Conservation (phyloP, 1,284 basidiomycete species). For the Boletus sp. region DNA sequence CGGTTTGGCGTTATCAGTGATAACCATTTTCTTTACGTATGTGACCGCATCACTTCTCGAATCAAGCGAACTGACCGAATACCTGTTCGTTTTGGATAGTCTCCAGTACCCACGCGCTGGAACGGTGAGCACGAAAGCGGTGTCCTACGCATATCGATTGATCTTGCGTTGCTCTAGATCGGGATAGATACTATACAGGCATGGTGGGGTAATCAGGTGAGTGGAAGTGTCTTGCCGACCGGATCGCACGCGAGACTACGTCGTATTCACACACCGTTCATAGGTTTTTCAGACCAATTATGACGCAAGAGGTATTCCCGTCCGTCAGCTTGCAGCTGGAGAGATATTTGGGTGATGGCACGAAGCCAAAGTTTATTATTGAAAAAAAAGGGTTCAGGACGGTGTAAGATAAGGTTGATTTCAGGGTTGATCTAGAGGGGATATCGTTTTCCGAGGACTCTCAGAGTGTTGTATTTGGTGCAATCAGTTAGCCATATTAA, state of each 20-base stretch:
- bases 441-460: too few relatives aligned
- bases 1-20: slow-evolving; percentile 52
- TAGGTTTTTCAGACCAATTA: slow-evolving; percentile 42
- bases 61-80: not conserved
- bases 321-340: slow-evolving; percentile 42
- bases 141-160: not conserved
- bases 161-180: slow-evolving; percentile 38
- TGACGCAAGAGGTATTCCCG: slow-evolving; percentile 45
- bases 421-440: too few relatives aligned
- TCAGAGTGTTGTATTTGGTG: too few relatives aligned
- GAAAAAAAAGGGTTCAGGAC: not conserved
- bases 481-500: too few relatives aligned
- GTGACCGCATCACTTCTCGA: slow-evolving; percentile 13
- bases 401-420: too few relatives aligned
- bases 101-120: slow-evolving; percentile 38
- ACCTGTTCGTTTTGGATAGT: slow-evolving; percentile 21
- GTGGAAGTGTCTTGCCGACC: not conserved
- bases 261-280: not conserved
- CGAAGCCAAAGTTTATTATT: not conserved
- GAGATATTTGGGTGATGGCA: slow-evolving; percentile 42
- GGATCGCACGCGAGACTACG: not conserved
- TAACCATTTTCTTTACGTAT: slow-evolving; percentile 57
- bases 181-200: slow-evolving; percentile 44
- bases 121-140: slow-evolving; percentile 23
- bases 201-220: slow-evolving; percentile 60